These are phyloP conservation scores for Pyropia haitanensis DNA, from an alignment of 23 red algal genomes.

Conservation along the genomic window DNA sequence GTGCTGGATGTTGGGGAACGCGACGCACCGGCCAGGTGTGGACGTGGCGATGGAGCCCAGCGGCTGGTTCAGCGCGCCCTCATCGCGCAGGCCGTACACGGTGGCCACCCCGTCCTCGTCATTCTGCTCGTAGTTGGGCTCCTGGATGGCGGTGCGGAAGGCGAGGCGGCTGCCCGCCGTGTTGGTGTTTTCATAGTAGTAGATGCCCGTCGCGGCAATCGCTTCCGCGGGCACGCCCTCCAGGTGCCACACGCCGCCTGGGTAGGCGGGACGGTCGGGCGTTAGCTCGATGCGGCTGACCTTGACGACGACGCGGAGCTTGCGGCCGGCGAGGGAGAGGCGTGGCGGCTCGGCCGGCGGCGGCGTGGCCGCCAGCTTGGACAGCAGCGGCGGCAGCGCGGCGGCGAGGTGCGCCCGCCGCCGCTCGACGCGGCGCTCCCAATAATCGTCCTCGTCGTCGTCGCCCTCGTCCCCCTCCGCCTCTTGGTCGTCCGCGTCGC, in stretches of 20 bases:
- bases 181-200: not conserved
- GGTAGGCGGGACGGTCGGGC: not conserved
- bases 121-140: conserved; percentile 1
- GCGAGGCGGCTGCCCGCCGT: not conserved
- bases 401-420: not conserved
- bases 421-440: not conserved
- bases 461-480: not conserved
- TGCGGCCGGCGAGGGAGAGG: not conserved
- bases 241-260: not conserved
- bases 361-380: not conserved
- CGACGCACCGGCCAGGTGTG: not conserved
- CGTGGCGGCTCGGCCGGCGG: not conserved
- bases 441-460: not conserved
- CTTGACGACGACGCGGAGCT: not conserved
- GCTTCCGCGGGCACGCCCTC: not conserved
- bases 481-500: too few relatives aligned
- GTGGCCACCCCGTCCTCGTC: not conserved
- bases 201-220: not conserved
- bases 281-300: not conserved
- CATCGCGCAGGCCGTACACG: not conserved
- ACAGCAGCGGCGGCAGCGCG: not conserved
- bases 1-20: conserved; percentile 1
- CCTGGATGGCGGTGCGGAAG: not conserved
- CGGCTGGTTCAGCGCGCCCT: not conserved
- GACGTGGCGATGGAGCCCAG: not conserved